A percentile compares a stretch with the other conserved stretches of the same genome.
phyloP scores from a whole-genome alignment of 108 stramenopile genomes.

The Fragilaria crotonensis region DNA sequence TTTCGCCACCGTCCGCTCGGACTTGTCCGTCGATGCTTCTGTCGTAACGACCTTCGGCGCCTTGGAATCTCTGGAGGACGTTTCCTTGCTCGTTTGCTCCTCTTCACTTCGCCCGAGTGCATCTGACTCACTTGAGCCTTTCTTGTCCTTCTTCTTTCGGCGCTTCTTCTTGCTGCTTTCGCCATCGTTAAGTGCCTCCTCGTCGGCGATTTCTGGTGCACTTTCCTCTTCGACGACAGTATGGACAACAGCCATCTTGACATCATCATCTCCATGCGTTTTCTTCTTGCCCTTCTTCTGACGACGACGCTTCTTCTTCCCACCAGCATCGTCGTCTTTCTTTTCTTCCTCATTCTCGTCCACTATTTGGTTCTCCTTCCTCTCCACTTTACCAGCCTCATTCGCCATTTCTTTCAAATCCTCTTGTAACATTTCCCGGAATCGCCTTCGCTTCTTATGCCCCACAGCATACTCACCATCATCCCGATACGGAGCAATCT shows the following conservation, averaged over 20 bases:
- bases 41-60: not conserved
- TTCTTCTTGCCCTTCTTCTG: slow-evolving; percentile 37
- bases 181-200: not conserved
- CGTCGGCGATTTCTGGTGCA: not conserved
- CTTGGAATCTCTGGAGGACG: not conserved
- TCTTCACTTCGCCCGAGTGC: not conserved
- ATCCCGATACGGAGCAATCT: slow-evolving; percentile 92
- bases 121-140: slow-evolving; percentile 10
- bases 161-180: not conserved
- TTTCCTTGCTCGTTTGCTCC: slow-evolving; percentile 7
- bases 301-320: slow-evolving; percentile 52
- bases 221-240: not conserved
- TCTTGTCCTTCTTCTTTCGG: slow-evolving; percentile 25
- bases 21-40: not conserved
- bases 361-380: slow-evolving; percentile 13
- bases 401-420: slow-evolving; percentile 37
- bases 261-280: not conserved
- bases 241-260: not conserved
- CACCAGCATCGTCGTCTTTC: slow-evolving; percentile 17
- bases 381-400: slow-evolving; percentile 3
- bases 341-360: slow-evolving; percentile 11
- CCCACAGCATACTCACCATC: slow-evolving; percentile 64
- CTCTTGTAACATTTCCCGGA: slow-evolving; percentile 66
- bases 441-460: slow-evolving; percentile 62
- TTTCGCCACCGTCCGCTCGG: not conserved